Percentiles rank a stretch among this genome's conserved stretches.
Conservation (phyloP, 2,329 filamentous ascomycete genomes). For the Hypoxylon sp. region DNA sequence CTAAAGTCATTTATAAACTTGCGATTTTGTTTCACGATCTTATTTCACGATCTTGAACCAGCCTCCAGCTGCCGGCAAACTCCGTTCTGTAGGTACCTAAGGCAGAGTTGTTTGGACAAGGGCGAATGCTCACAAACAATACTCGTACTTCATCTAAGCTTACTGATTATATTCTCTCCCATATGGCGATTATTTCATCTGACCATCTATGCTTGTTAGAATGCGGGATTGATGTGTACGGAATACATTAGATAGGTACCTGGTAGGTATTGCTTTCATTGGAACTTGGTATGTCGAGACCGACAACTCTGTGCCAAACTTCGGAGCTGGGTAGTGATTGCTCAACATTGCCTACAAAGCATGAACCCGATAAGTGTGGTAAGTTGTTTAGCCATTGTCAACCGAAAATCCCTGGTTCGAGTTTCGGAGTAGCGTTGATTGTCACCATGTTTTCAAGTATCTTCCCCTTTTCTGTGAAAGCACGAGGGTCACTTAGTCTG, state of each 20-base stretch:
- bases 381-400: conserved; percentile 25
- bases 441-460: not conserved
- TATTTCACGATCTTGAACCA: not conserved
- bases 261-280: not conserved
- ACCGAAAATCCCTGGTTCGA: conserved; percentile 3
- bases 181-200: too few relatives aligned
- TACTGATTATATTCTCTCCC: too few relatives aligned
- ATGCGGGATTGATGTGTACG: too few relatives aligned
- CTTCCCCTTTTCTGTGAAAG: conserved; percentile 3
- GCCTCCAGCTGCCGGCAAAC: not conserved
- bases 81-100: not conserved
- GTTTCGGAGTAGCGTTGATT: not conserved
- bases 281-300: not conserved
- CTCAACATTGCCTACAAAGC: conserved; percentile 24
- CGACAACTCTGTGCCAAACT: not conserved
- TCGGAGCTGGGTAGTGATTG: not conserved
- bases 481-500: conserved; percentile 27
- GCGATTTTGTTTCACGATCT: not conserved
- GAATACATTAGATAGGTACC: not conserved
- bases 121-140: not conserved
- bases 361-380: conserved; percentile 14
- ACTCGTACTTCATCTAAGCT: too few relatives aligned
- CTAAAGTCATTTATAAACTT: not conserved
- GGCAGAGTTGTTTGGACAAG: not conserved
- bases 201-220: too few relatives aligned